Evolutionary conservation across 257 asterid species (phyloP).

Genomic region (Solanum chaucha): DNA sequence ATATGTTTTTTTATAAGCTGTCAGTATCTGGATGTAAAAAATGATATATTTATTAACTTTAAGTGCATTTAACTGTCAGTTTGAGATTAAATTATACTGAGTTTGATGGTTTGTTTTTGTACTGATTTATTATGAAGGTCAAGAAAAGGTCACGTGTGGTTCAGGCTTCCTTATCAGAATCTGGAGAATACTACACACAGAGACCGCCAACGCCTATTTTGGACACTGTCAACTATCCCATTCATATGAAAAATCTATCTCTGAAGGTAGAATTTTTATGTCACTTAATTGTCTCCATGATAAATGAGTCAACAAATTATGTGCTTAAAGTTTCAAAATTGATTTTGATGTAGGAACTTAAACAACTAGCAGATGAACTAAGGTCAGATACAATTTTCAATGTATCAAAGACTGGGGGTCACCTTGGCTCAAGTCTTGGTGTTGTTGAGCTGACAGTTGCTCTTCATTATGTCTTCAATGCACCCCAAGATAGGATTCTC

Average conservation of each 20-base stretch:
- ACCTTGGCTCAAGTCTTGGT: conserved; percentile 95
- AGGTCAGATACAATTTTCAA: conserved; percentile 89
- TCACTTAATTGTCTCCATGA: neutral
- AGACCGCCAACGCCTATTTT: conserved; percentile 92
- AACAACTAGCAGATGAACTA: conserved; percentile 82
- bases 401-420: conserved; percentile 97
- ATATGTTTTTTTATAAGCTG: neutral
- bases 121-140: conserved; percentile 22
- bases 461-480: conserved; percentile 82
- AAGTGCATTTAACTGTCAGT: neutral
- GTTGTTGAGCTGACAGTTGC: conserved; percentile 96
- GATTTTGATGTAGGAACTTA: conserved; percentile 54
- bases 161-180: conserved; percentile 60
- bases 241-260: conserved; percentile 93
- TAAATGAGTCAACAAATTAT: neutral
- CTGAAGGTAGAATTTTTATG: conserved; percentile 38
- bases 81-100: conserved; percentile 7
- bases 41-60: neutral
- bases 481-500: conserved; percentile 85
- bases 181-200: conserved; percentile 75
- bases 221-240: conserved; percentile 86
- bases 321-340: neutral
- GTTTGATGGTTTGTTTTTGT: conserved; percentile 15
- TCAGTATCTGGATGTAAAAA: neutral
- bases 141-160: conserved; percentile 42